Evolutionary conservation across 1,284 basidiomycete species (phyloP), one percentile per base, ranked within the genome.

Genomic region (Trichosporon ovoides): DNA sequence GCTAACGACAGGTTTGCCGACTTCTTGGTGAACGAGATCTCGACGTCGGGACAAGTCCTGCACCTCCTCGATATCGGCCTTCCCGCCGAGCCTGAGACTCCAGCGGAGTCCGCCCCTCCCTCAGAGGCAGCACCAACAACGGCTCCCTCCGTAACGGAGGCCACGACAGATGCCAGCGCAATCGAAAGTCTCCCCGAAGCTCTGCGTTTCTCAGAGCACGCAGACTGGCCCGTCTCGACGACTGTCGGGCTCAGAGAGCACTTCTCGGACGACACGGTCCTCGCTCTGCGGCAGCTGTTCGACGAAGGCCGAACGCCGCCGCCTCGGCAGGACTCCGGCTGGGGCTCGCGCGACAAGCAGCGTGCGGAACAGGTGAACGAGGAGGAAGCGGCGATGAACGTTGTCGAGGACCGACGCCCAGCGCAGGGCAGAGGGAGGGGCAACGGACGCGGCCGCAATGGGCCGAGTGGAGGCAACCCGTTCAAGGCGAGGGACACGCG

Each of bases 1-100:
- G 18, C 51, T 38, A 33, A 50, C 40, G 18, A 14, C 3, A 95
- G 93, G 68, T 96, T 96, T 73, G 93, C 92, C 38, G 93, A 97
- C 77, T 97, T 97, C 72, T 71, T 96, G 63, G 93, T 97, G 24
- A 88, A 84, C 70, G 93, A 97, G 77, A 86, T 97, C 43, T 85
- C 89, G 66, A 81, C 85, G 57, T 85, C 89, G 63, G 83, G 86
- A 38, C 83, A 88, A 60, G 86, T 90, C 4, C 79, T 93, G 10
- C 87, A 89, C 69, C 73, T 96, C 37, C 87, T 87, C 68, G 84
- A 85, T 50, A 82, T 96, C 38, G 83, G 78, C 2, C 18, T 48
- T 7, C 43, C 43, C 16, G 18, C 43, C 11, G 43, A 48, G 3
- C 6, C 28, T 3, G 43, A 31, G 12, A 13, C 28, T 6, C 43